A percentile compares a stretch with the other conserved stretches of the same genome.
phyloP scores from a whole-genome alignment of 495 filamentous ascomycete species.

The Baudoinia panamericana region DNA sequence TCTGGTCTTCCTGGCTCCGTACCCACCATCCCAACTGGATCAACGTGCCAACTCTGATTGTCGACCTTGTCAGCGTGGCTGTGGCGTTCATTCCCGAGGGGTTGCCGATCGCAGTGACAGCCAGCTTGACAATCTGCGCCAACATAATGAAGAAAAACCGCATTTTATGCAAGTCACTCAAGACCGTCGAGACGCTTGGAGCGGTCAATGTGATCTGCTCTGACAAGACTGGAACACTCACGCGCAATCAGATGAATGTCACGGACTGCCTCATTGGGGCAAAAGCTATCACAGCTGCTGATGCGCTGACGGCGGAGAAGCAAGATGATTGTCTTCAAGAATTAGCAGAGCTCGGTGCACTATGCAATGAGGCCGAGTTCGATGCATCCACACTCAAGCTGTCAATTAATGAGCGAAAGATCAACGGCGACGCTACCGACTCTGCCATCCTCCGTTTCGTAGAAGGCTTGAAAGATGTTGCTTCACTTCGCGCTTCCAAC shows the following conservation, averaged over 20 bases:
- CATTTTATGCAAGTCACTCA: conserved; percentile 51
- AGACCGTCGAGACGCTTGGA: conserved; percentile 57
- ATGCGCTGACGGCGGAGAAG: conserved; percentile 1
- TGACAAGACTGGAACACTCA: conserved; percentile 59
- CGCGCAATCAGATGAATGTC: conserved; percentile 49
- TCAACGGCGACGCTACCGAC: conserved; percentile 63
- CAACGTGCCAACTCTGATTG: conserved; percentile 41
- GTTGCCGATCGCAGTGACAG: conserved; percentile 52
- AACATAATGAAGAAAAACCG: conserved; percentile 50
- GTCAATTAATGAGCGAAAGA: conserved; percentile 41
- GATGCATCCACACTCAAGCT: conserved; percentile 43
- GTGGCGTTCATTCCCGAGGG: conserved; percentile 67
- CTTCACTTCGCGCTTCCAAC: conserved; percentile 39
- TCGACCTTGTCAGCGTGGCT: conserved; percentile 52
- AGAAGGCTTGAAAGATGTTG: conserved; percentile 41
- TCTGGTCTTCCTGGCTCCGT: conserved; percentile 46
- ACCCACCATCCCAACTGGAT: conserved; percentile 50
- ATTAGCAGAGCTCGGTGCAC: conserved; percentile 32
- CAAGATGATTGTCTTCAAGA: conserved; percentile 16
- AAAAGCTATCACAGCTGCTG: conserved; percentile 18
- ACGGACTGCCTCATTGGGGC: conserved; percentile 40
- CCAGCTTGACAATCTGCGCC: conserved; percentile 59
- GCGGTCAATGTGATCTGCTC: conserved; percentile 55
- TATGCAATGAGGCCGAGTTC: conserved; percentile 62
- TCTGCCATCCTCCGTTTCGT: conserved; percentile 55